Conservation (phyloP, 164 flowering plant species). For the Warburgia ugandensis region DNA sequence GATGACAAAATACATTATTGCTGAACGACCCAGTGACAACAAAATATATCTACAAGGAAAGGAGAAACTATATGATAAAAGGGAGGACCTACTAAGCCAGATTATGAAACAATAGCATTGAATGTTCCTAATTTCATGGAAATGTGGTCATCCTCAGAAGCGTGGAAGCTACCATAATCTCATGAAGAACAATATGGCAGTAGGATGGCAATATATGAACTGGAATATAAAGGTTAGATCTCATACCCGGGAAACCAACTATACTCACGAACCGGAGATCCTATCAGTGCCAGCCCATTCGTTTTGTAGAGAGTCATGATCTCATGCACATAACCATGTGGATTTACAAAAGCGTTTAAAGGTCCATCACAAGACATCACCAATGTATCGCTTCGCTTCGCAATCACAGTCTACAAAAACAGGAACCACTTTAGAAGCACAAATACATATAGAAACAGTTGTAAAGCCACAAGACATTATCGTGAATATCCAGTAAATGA, state of each 20-base stretch:
- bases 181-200: background rate
- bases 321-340: slow-evolving; percentile 73
- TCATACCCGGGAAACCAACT: slow-evolving; percentile 99
- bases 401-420: slow-evolving; percentile 57
- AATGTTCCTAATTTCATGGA: background rate
- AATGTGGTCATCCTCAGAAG: background rate
- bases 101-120: background rate
- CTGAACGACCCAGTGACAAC: too few relatives aligned
- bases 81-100: background rate
- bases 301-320: slow-evolving; percentile 66
- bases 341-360: slow-evolving; percentile 81
- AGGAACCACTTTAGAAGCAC: background rate
- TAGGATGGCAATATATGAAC: background rate
- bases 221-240: background rate
- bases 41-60: background rate
- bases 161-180: background rate
- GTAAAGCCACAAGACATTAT: background rate
- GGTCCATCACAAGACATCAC: slow-evolving; percentile 96
- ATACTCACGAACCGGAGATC: slow-evolving; percentile 43
- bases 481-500: background rate
- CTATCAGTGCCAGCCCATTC: slow-evolving; percentile 57
- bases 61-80: background rate
- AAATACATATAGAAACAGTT: background rate
- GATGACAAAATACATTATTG: too few relatives aligned
- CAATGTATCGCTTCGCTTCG: slow-evolving; percentile 76